Conservation (phyloP, 306 rosid genomes). For the Quercus engelmannii region DNA sequence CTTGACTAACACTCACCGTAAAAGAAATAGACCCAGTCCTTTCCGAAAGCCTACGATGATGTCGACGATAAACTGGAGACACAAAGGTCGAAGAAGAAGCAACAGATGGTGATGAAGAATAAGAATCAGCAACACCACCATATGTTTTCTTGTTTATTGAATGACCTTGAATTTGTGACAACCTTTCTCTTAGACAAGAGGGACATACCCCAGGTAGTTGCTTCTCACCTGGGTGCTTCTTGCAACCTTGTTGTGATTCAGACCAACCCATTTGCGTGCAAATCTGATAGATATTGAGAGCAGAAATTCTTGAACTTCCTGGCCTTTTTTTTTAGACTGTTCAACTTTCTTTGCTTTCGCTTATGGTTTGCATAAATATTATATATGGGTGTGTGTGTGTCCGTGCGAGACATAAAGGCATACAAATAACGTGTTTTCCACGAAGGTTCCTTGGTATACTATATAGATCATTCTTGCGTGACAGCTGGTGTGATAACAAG, state of each 20-base stretch:
- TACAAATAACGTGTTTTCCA: slow-evolving; percentile 1
- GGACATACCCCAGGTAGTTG: slow-evolving; percentile 58
- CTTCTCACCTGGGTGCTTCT: slow-evolving; percentile 36
- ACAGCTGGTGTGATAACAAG: background rate
- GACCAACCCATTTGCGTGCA: slow-evolving; percentile 24
- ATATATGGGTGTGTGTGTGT: background rate
- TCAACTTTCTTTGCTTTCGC: background rate
- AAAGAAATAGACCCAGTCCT: slow-evolving; percentile 35
- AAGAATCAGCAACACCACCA: background rate
- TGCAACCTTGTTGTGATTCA: slow-evolving; percentile 47
- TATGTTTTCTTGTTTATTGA: background rate
- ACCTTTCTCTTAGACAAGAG: slow-evolving; percentile 50
- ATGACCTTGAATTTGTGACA: slow-evolving; percentile 31
- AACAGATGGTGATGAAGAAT: slow-evolving; percentile 8
- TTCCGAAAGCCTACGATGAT: slow-evolving; percentile 42
- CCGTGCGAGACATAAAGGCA: background rate
- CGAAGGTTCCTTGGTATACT: background rate
- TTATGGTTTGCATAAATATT: background rate
- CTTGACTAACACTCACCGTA: slow-evolving; percentile 14
- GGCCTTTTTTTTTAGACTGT: background rate
- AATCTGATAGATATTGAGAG: no score
- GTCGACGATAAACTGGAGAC: slow-evolving; percentile 25
- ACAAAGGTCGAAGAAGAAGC: slow-evolving; percentile 2
- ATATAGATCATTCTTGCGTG: background rate
- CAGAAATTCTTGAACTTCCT: background rate